Evolutionary conservation across 1,284 basidiomycete species (phyloP), one percentile per base, ranked within the genome.

Genomic region (Coniophora puteana): DNA sequence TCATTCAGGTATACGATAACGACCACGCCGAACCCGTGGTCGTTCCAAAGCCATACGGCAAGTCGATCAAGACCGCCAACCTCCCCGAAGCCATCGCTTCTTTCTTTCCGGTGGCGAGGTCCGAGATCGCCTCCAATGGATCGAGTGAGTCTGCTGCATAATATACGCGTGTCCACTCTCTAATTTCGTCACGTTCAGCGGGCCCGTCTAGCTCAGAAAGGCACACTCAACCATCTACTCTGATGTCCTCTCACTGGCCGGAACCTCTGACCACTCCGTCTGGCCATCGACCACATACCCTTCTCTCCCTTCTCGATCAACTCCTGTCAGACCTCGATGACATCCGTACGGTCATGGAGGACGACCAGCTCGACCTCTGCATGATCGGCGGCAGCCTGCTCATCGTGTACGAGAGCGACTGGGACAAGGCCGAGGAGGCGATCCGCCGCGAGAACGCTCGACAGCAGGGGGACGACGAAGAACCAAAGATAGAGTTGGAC

Each of bases 301-400:
- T 93, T 10, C 53, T 82, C 4, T 73, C 76, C 0, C 70, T 93
- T 36, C 69, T 95, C 3, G 58, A 71, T 2, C 67, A 63, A 7
- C 66, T 93, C 27, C 66, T 78, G 8, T 61, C 64, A 12, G 72
- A 81, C 24, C 62, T 92, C 23, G 53, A 63, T n/a, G 68, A 80
- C 28, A 75, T 93, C 37, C 68, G 71, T 8, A 59, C 65, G 0
- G 70, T 75, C 1, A 62, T 93, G 30, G 53, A 68, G 0, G 47
- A 60, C 1, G 61, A n/a, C n/a, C n/a, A n/a, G n/a, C n/a, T 86
- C 8, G 82, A 96, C 50, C 63, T 93, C 50, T 76, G 90, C 11
- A 89, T 96, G 68, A 77, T 93, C 20, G 93, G 89, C 4, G 76
- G 74, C 17, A 93, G 88, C 47, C 57, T 96, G 29, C 66, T 98